Base-by-base conservation (phyloP, 2,329 filamentous ascomycete species). In the Colletotrichum coccodes region DNA sequence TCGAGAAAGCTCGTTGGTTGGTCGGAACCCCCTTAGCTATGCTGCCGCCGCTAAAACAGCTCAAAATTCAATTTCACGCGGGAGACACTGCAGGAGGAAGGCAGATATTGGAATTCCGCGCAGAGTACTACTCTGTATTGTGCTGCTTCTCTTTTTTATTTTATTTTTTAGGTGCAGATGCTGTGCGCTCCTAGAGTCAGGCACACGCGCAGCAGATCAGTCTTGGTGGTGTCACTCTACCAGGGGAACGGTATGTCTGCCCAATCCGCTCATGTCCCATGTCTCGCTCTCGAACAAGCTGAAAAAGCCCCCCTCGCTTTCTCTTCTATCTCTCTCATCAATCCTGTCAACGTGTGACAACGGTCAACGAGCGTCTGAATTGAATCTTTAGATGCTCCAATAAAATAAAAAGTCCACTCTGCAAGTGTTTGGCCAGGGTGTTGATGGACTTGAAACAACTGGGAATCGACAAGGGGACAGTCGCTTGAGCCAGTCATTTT, bases 371-470 rank as follows among this genome's bases (percentile, higher is more conserved):
- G 18, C 28, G 4, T n/a, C 18, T 52, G 3, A n/a, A 34, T 21
- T 21, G 32, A 18, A 14, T 52, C n/a, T 12, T 16, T 26, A 6
- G 28, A 52, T n/a, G n/a, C 44, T 34, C n/a, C n/a, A 36, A 18
- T 32, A 16, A 40, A 57, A 36, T 57, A 57, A 4, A 23, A 11
- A 44, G 26, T 14, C 50, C 32, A 52, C 60, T 53, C 60, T 68
- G 60, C 38, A 54, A 12, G 7, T 61, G 54, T 61, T 61, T 52
- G 56, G 56, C 52, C 40, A 64, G 60, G 67, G 62, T 50, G 26
- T 32, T 52, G 18, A 23, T n/a, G 28, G 66, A 69, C 63, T 57
- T 70, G 67, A 70, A 68, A 70, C 67, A 70, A 68, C 36, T 68
- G 50, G 56, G 50, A 59, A 30, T 62, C 50, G 57, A 58, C 63